Conservation (phyloP, 2,329 filamentous ascomycete species). For the Blastomyces parvus region DNA sequence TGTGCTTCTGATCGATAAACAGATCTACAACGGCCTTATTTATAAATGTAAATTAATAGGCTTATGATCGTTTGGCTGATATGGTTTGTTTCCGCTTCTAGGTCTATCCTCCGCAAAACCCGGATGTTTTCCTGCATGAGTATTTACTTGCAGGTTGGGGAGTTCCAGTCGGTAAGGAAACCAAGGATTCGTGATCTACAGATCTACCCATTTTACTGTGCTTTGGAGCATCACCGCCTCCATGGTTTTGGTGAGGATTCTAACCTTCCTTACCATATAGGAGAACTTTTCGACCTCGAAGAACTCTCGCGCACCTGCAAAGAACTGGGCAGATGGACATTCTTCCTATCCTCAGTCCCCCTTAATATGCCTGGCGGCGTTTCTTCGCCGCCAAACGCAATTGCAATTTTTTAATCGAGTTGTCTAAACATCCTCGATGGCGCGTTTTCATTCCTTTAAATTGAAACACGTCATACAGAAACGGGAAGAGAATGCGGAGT, state of each 20-base stretch:
- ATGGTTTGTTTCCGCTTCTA: conserved; percentile 8
- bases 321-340: conserved; percentile 36
- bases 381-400: conserved; percentile 38
- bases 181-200: neutral
- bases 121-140: conserved; percentile 37
- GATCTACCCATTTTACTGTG: neutral
- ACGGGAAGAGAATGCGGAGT: neutral
- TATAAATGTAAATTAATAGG: neutral
- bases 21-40: neutral
- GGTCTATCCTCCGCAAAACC: conserved; percentile 36
- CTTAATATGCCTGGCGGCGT: conserved; percentile 43
- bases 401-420: conserved; percentile 36
- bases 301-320: conserved; percentile 30
- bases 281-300: conserved; percentile 41
- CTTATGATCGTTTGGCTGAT: neutral
- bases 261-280: conserved; percentile 18
- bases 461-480: neutral
- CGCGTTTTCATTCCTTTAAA: neutral
- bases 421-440: neutral
- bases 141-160: conserved; percentile 45
- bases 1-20: conserved; percentile 13
- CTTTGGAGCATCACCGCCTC: neutral
- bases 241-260: neutral
- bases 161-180: conserved; percentile 37
- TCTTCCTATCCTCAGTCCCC: conserved; percentile 43